A percentile compares a stretch with the other conserved stretches of the same genome.
phyloP scores from a whole-genome alignment of 306 rosid species.

The cucumber (Cucumis sativus) region DNA sequence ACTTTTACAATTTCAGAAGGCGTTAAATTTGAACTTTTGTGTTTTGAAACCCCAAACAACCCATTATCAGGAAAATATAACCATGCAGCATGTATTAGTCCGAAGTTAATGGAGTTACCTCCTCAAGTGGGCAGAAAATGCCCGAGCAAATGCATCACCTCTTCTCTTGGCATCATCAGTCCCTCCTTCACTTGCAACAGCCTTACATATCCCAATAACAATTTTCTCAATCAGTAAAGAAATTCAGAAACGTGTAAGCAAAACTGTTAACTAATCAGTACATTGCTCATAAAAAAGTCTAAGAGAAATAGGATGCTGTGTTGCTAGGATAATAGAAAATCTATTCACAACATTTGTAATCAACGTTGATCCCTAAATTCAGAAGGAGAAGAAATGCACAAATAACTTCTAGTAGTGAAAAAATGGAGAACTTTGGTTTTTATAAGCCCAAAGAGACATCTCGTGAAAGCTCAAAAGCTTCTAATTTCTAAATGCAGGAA shows the following conservation, averaged over 20 bases:
- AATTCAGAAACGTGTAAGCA: neutral
- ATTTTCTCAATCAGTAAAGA: constrained; percentile 15
- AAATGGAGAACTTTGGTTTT: neutral
- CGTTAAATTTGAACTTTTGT: neutral
- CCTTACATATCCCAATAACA: constrained; percentile 38
- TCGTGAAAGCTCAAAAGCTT: neutral
- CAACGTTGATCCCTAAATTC: neutral
- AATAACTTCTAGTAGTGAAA: neutral
- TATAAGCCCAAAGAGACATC: neutral
- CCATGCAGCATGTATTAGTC: neutral
- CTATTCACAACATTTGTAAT: neutral
- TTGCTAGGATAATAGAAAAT: neutral
- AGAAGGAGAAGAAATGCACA: neutral
- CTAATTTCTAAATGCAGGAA: neutral
- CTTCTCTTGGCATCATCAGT: constrained; percentile 96
- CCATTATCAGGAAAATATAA: neutral
- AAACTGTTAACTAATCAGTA: neutral
- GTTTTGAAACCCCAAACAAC: neutral
- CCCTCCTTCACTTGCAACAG: constrained; percentile 99
- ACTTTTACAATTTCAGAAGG: too few relatives aligned
- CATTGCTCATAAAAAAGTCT: neutral
- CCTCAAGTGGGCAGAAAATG: constrained; percentile 89
- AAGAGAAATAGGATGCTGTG: neutral
- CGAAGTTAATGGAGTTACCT: constrained; percentile 34
- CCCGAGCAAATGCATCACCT: constrained; percentile 94